Base-by-base conservation (phyloP, 2,329 filamentous ascomycete genomes). In the Colletotrichum spaethianum region DNA sequence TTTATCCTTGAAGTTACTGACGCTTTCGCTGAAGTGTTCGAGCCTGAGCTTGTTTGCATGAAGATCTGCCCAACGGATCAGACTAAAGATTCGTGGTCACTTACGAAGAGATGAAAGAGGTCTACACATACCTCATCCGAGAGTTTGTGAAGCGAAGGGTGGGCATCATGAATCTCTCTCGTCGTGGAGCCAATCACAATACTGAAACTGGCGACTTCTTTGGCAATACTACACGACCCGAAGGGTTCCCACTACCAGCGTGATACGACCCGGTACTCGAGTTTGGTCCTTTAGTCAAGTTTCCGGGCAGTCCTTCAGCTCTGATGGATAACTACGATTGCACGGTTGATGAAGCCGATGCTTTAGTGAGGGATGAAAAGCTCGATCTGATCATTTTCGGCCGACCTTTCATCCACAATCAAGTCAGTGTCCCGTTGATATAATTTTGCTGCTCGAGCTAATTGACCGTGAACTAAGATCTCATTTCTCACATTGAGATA, bases 1-100 rank as follows among this genome's bases (percentile, higher is more conserved):
- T 86, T 89, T 70, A 81, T 80, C 0, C 73, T 88, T 14, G 86
- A 89, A 70, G 82, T 88, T 14, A 79, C 84, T 3, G 81, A 85
- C 62, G 78, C 81, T 0, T 23, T 65, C 20, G 53, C 42, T 14
- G 63, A 46, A 26, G 42, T 59, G 1, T 66, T 66, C 18, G 53
- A 28, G 3, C 20, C 52, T 7, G 80, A 86, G 9, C 77, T 80
- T 62, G 77, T 81, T n/a, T 83, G 82, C 16, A 86, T 88, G 65
- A 82, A 87, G 1, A 75, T 90, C 12, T 82, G 80, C 6, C 87
- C 87, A 0, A 88, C 83, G 76, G 83, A 82, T 48, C 80, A 81
- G 16, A 88, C 86, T 79, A 86, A 89, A 68, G 83, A 84, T 60
- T 85, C 89, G 26, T 52, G 1, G 63, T 65, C 3, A 42, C 20